phyloP scores from a whole-genome alignment of 768 basidiomycete genomes.

The Grammothele lineata region DNA sequence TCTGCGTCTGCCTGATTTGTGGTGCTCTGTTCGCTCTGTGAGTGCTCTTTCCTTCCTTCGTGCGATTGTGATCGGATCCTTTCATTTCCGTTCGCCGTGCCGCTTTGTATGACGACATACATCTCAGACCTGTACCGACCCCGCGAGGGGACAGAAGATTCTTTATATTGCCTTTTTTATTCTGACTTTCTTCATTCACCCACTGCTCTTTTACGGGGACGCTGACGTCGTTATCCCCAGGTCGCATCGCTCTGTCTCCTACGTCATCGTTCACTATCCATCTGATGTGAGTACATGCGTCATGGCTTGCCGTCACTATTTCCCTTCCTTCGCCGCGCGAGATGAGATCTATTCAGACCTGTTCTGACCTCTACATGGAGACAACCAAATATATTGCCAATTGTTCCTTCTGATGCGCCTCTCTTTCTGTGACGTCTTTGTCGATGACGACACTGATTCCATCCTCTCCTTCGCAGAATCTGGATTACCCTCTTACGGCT shows the following conservation, averaged over 20 bases:
- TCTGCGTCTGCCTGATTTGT: slow-evolving; percentile 8
- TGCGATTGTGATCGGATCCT: slow-evolving; percentile 12
- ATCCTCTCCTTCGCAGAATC: too few species aligned
- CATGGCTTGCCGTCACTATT: slow-evolving; percentile 11
- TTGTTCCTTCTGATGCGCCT: slow-evolving; percentile 28
- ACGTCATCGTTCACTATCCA: too few species aligned
- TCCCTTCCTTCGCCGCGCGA: slow-evolving; percentile 16
- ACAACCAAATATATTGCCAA: slow-evolving; percentile 52
- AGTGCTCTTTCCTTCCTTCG: slow-evolving; percentile 14
- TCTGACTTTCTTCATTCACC: slow-evolving; percentile 28
- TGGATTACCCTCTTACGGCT: too few species aligned
- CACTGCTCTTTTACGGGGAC: slow-evolving; percentile 6
- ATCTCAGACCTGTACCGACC: slow-evolving; percentile 79
- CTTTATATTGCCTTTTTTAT: slow-evolving; percentile 57
- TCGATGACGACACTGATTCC: too few species aligned
- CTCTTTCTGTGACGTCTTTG: too few species aligned
- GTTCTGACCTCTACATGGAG: slow-evolving; percentile 57
- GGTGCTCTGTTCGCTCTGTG: slow-evolving; percentile 4
- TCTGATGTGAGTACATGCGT: too few species aligned
- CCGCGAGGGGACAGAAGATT: slow-evolving; percentile 43
- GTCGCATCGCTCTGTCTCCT: not conserved
- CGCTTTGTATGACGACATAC: slow-evolving; percentile 51
- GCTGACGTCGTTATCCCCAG: slow-evolving; percentile 13
- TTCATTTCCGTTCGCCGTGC: slow-evolving; percentile 8
- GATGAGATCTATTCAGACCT: slow-evolving; percentile 64